These are phyloP conservation scores for Pulchroboletus neoregius DNA, from an alignment of 1,284 basidiomycete species.

Conservation along the genomic window DNA sequence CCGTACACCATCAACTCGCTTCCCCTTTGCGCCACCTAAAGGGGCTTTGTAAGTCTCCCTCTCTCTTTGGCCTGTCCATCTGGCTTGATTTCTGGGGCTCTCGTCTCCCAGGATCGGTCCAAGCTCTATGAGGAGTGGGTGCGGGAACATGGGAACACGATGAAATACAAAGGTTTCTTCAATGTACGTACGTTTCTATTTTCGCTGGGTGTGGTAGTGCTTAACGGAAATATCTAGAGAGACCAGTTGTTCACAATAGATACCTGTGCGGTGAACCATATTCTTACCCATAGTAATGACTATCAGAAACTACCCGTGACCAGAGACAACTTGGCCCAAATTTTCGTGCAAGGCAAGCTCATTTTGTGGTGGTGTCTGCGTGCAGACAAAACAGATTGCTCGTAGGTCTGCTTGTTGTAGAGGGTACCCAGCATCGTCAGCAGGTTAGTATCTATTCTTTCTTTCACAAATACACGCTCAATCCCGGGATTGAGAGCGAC, in stretches of 20 bases:
- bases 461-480: neutral
- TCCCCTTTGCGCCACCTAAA: slow-evolving; percentile 43
- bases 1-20: slow-evolving; percentile 25
- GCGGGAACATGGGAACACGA: slow-evolving; percentile 47
- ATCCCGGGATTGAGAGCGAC: slow-evolving; percentile 15
- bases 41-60: neutral
- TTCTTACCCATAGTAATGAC: slow-evolving; percentile 36
- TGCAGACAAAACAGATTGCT: neutral
- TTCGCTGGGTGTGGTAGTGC: neutral
- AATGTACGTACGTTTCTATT: slow-evolving; percentile 35
- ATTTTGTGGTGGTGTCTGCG: neutral
- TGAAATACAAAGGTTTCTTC: slow-evolving; percentile 46
- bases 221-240: neutral
- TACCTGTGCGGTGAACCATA: slow-evolving; percentile 35
- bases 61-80: neutral
- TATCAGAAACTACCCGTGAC: slow-evolving; percentile 34
- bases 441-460: slow-evolving; percentile 15
- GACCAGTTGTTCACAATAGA: slow-evolving; percentile 34
- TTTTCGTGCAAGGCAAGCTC: slow-evolving; percentile 32
- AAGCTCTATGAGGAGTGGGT: slow-evolving; percentile 49
- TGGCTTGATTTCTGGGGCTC: neutral
- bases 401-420: slow-evolving; percentile 23
- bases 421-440: slow-evolving; percentile 29
- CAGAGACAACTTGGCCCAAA: slow-evolving; percentile 19
- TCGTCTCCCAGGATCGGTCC: neutral